Conservation (phyloP, 129 eudicot species). For the Pseudognaphalium luteoalbum region DNA sequence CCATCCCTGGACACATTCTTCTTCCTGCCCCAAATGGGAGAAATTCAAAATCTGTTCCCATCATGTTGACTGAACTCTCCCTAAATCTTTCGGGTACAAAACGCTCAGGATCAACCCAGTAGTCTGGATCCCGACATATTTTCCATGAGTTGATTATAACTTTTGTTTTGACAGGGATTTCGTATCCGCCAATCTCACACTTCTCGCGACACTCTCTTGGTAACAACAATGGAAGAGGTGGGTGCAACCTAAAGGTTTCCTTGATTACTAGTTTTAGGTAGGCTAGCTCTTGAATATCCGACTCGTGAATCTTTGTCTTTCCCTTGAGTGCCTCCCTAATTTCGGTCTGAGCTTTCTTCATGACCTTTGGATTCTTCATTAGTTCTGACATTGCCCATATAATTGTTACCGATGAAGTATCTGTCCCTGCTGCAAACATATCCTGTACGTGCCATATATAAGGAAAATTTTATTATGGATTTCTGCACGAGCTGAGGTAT, state of each 20-base stretch:
- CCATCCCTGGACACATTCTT: too few relatives aligned
- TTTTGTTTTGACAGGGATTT: slow-evolving; percentile 12
- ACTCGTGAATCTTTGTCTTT: slow-evolving; percentile 11
- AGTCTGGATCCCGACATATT: background rate
- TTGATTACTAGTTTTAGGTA: slow-evolving; percentile 31
- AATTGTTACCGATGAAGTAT: slow-evolving; percentile 25
- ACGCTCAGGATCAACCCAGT: slow-evolving; percentile 8
- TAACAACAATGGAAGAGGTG: slow-evolving; percentile 9
- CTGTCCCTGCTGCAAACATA: slow-evolving; percentile 27
- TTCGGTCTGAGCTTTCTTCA: slow-evolving; percentile 32
- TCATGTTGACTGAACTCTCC: too few relatives aligned
- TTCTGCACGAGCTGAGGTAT: too few relatives aligned
- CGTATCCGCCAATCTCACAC: too few relatives aligned
- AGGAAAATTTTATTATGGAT: too few relatives aligned
- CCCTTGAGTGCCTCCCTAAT: slow-evolving; percentile 12
- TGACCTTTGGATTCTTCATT: background rate
- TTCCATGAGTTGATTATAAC: slow-evolving; percentile 16
- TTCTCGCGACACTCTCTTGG: slow-evolving; percentile 28
- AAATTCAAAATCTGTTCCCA: too few relatives aligned
- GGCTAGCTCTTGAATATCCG: slow-evolving; percentile 3
- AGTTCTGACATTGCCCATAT: slow-evolving; percentile 37
- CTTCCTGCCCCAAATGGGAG: too few relatives aligned
- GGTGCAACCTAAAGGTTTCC: slow-evolving; percentile 29
- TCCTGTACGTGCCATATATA: slow-evolving; percentile 14
- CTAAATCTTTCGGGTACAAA: too few relatives aligned